Base-by-base conservation (phyloP, 176 grass and related monocot genomes). In the Themeda triandra region DNA sequence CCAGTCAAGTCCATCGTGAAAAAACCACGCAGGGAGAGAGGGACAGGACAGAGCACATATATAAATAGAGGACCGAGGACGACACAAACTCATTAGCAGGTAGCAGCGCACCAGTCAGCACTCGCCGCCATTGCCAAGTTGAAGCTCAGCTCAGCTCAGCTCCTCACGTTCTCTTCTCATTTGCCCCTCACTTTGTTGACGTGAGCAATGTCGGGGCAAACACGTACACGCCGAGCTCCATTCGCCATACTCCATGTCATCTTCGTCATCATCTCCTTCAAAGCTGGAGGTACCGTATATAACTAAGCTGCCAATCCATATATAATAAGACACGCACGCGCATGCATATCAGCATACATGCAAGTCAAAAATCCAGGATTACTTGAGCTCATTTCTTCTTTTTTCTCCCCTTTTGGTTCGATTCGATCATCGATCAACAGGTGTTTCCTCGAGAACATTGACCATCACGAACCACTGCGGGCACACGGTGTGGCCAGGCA, bases 401-500 rank as follows among this genome's bases (percentile, higher is more conserved):
- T n/a, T n/a, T n/a, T n/a, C n/a, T n/a, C n/a, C n/a, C n/a, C n/a
- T n/a, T n/a, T n/a, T n/a, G n/a, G n/a, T n/a, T n/a, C n/a, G n/a
- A n/a, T n/a, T n/a, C n/a, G n/a, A n/a, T n/a, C n/a, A n/a, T n/a
- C n/a, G n/a, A n/a, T n/a, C n/a, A n/a, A n/a, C n/a, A n/a, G n/a
- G n/a, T 69, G 73, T 56, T 40, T 67, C 33, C 31, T 69, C 63
- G 6, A 40, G 49, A 13, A 68, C 82, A 79, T 82, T 90, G 15
- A 86, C 71, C 21, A 64, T 94, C 33, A 64, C 77, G 9, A 94
- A 94, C 73, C 87, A 89, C 70, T 94, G 92, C 69, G 71, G 56
- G 24, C 68, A 94, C 84, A 87, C 89, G 7, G 87, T 94, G 29
- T 94, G 92, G 92, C 92, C 92, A 1, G 92, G 93, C 2, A 19